phyloP scores from a whole-genome alignment of 192 early-diverging fungal species.

The Funneliformis mosseae region DNA sequence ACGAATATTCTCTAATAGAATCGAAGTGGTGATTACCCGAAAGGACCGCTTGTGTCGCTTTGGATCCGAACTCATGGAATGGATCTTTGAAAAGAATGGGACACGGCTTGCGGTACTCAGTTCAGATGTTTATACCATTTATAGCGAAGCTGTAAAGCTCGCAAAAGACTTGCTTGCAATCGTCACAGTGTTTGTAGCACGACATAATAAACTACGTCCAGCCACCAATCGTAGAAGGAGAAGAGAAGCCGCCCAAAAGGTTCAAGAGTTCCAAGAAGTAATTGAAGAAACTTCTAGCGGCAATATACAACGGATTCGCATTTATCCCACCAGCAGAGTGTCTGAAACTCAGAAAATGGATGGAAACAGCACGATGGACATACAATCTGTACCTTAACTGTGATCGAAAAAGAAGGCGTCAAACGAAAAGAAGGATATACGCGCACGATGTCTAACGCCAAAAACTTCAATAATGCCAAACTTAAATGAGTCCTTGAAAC shows the following conservation, averaged over 20 bases:
- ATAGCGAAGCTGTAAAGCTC: slow-evolving; percentile 17
- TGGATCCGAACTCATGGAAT: slow-evolving; percentile 12
- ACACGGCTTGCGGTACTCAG: background rate
- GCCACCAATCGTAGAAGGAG: background rate
- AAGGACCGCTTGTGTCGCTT: slow-evolving; percentile 17
- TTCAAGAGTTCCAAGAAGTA: slow-evolving; percentile 9
- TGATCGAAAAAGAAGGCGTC: background rate
- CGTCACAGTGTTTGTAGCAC: slow-evolving; percentile 16
- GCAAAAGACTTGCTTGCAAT: slow-evolving; percentile 22
- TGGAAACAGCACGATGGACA: background rate
- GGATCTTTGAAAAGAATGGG: background rate
- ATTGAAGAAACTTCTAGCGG: slow-evolving; percentile 16
- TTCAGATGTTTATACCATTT: slow-evolving; percentile 12
- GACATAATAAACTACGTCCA: slow-evolving; percentile 5
- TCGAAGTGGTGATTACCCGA: slow-evolving; percentile 23
- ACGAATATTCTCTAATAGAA: background rate
- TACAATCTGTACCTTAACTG: background rate
- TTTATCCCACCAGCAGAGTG: too few species aligned
- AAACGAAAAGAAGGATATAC: background rate
- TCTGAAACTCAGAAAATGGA: background rate
- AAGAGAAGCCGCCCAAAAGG: background rate
- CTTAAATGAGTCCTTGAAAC: slow-evolving; percentile 6
- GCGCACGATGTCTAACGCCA: background rate
- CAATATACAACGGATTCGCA: background rate
- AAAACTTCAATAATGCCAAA: background rate